These are phyloP conservation scores for Aspergillus uvarum DNA, from an alignment of 2,329 filamentous ascomycete species.

Conservation along the genomic window DNA sequence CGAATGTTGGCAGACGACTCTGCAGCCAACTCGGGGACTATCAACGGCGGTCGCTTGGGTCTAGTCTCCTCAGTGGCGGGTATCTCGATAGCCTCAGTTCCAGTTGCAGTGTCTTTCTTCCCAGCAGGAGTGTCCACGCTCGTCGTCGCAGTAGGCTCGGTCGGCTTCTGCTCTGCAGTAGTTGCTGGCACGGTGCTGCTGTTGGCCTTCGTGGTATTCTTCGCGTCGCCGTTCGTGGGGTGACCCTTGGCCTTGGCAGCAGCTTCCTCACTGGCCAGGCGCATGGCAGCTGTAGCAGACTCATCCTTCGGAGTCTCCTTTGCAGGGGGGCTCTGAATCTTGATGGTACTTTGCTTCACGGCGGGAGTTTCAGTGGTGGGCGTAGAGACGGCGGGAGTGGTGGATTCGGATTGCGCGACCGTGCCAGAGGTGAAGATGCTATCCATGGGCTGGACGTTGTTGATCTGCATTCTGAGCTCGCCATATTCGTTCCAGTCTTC, in stretches of 20 bases:
- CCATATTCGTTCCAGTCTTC: slow-evolving; percentile 99
- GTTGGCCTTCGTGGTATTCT: slow-evolving; percentile 10
- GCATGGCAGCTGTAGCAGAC: slow-evolving; percentile 40
- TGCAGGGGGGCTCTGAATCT: slow-evolving; percentile 42
- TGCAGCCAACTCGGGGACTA: slow-evolving; percentile 38
- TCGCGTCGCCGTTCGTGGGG: slow-evolving; percentile 15
- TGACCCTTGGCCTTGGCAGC: slow-evolving; percentile 39
- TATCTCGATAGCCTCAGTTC: slow-evolving; percentile 32
- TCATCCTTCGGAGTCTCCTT: slow-evolving; percentile 39
- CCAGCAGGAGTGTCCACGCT: slow-evolving; percentile 17
- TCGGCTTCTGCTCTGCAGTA: slow-evolving; percentile 18
- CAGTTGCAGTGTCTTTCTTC: slow-evolving; percentile 23
- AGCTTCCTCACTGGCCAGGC: slow-evolving; percentile 46
- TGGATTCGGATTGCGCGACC: slow-evolving; percentile 22
- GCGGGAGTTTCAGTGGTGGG: slow-evolving; percentile 22
- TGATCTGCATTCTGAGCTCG: slow-evolving; percentile 83
- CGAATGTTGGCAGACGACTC: slow-evolving; percentile 41
- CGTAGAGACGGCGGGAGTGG: slow-evolving; percentile 26
- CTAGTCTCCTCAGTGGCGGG: slow-evolving; percentile 28
- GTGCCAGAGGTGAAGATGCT: slow-evolving; percentile 33
- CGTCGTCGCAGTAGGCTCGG: slow-evolving; percentile 4
- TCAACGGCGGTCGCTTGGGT: slow-evolving; percentile 31
- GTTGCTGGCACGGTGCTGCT: slow-evolving; percentile 7
- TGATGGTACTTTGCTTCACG: slow-evolving; percentile 38
- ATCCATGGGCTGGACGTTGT: slow-evolving; percentile 39